Evolutionary conservation across 495 filamentous ascomycete genomes (phyloP).

Genomic region (Endocarpon pusillum): DNA sequence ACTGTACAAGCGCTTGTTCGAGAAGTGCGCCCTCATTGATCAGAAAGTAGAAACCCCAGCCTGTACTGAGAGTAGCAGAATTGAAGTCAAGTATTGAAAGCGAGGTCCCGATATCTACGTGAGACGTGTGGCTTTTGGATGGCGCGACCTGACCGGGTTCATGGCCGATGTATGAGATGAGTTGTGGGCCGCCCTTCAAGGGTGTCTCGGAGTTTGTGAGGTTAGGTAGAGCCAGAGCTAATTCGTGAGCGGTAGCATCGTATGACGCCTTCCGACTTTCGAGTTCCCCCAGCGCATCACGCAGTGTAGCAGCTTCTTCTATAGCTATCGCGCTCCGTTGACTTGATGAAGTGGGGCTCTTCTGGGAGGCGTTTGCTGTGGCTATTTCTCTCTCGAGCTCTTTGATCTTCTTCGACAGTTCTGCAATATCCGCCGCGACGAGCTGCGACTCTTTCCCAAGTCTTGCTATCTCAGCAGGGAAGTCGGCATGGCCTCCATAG

Average conservation of each 20-base stretch:
- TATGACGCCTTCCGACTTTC: constrained; percentile 56
- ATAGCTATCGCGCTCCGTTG: constrained; percentile 9
- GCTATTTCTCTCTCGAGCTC: constrained; percentile 24
- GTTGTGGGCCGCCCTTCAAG: constrained; percentile 37
- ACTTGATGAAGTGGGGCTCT: constrained; percentile 17
- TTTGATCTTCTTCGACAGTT: constrained; percentile 22
- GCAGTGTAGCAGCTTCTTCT: constrained; percentile 13
- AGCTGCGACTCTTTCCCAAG: constrained; percentile 49
- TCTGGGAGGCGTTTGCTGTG: constrained; percentile 7
- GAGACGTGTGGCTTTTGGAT: constrained; percentile 40
- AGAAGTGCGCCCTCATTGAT: constrained; percentile 75
- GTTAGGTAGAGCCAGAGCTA: constrained; percentile 75
- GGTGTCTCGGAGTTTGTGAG: constrained; percentile 64
- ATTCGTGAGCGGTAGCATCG: constrained; percentile 36
- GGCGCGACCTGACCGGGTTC: constrained; percentile 39
- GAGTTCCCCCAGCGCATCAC: constrained; percentile 30
- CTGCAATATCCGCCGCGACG: constrained; percentile 23
- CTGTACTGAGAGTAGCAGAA: constrained; percentile 55
- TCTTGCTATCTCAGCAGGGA: constrained; percentile 50
- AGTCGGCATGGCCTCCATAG: constrained; percentile 47
- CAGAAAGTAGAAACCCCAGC: constrained; percentile 97
- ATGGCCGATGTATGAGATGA: constrained; percentile 60
- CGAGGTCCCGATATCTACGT: constrained; percentile 68
- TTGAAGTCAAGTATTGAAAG: constrained; percentile 76
- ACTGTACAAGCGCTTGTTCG: constrained; percentile 83